These are phyloP conservation scores for Fusarium sp. DNA, from an alignment of 2,329 filamentous ascomycete genomes.

Conservation along the genomic window DNA sequence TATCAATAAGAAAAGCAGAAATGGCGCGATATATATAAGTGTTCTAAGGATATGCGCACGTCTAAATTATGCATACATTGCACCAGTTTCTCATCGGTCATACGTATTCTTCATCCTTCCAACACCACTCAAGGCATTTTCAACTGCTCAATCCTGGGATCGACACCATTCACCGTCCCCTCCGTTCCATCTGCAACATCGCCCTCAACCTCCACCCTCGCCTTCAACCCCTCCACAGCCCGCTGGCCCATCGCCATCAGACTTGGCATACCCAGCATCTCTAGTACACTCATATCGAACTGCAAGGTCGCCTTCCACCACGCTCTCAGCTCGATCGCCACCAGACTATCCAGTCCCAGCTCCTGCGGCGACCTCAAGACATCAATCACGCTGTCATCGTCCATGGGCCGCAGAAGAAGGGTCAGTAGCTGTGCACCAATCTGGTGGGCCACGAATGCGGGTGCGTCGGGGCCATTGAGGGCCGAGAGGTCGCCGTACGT, in stretches of 20 bases:
- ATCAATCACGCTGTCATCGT: slow-evolving; percentile 9
- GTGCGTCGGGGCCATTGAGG: slow-evolving; percentile 2
- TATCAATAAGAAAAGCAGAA: too few species aligned
- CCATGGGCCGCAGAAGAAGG: slow-evolving; percentile 5
- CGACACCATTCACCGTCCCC: not conserved
- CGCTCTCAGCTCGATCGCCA: slow-evolving; percentile 2
- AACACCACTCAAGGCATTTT: slow-evolving; percentile 4
- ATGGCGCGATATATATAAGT: too few species aligned
- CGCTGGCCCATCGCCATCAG: slow-evolving; percentile 2
- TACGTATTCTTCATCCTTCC: not conserved
- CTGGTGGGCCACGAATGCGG: slow-evolving; percentile 7
- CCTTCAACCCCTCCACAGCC: slow-evolving; percentile 3
- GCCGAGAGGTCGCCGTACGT: not conserved
- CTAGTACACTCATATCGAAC: slow-evolving; percentile 4
- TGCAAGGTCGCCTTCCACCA: slow-evolving; percentile 3
- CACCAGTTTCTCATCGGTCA: not conserved
- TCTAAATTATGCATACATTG: not conserved
- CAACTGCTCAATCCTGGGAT: slow-evolving; percentile 5
- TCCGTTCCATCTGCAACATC: slow-evolving; percentile 3
- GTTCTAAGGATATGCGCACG: not conserved
- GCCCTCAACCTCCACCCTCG: slow-evolving; percentile 1
- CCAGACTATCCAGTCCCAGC: slow-evolving; percentile 4
- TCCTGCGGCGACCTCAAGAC: not conserved
- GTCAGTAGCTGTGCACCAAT: slow-evolving; percentile 3
- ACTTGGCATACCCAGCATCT: slow-evolving; percentile 1